Evolutionary conservation across 495 filamentous ascomycete genomes (phyloP), one percentile per base, ranked within the genome.

Genomic region (Talaromyces liani): DNA sequence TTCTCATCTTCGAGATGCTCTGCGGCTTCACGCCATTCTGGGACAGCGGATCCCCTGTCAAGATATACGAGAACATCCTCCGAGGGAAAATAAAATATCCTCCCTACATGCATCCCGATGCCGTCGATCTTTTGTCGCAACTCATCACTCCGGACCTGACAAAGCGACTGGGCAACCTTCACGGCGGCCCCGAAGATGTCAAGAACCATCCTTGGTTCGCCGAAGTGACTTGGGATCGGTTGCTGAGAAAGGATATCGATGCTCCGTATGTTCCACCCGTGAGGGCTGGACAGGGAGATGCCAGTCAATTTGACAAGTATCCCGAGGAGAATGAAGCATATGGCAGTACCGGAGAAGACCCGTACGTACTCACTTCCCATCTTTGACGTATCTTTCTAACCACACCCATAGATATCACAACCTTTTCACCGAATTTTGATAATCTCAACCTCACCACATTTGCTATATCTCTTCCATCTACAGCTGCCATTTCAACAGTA

Each of bases 1-100:
- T 98, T 75, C 80, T 98, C 60, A 98, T 98, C 71, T 98, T 97
- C 70, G 94, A 98, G 79, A 98, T 98, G 94, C 87, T 98, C 20
- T 97, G 93, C 72, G 94, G 94, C 14, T 98, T 97, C 74, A 98
- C 94, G 14, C 94, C 94, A 3, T 98, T 98, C 78, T 98, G 93
- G 92, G 94, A 98, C 73, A 89, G 89, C 63, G 94, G 93, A 36
- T 96, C 91, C 5, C 92, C 94, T 2, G 96, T 98, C 83, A 97
- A 96, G 78, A 98, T 98, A 67, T 98, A 98, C 75, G 93, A 98
- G 80, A 98, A 98, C 73, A 98, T 98, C 68, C 81, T 98, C 61
- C 90, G 88, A 63, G 94, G 93, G 55, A 87, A 87, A 68, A 87
- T 98, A 72, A 98, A 96, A 79, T 98, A 96, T 71, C 94, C 94